These are phyloP conservation scores for Rheum nobile DNA, from an alignment of 148 eudicot species.

Conservation along the genomic window DNA sequence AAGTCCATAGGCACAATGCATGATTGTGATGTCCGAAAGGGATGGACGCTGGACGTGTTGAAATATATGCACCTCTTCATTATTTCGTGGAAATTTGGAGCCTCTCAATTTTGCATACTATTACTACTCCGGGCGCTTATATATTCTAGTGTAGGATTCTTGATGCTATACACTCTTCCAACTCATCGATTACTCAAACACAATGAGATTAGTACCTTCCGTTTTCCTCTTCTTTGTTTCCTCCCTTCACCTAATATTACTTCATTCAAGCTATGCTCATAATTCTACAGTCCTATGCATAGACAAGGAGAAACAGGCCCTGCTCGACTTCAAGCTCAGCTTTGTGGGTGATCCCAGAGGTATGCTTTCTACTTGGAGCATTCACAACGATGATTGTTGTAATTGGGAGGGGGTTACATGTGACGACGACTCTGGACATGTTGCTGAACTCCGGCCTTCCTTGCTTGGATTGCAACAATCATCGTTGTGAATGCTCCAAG, in stretches of 20 bases:
- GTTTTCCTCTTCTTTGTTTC: background rate
- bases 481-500: constrained; percentile 15
- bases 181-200: background rate
- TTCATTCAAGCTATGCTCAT: background rate
- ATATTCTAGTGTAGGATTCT: too few relatives aligned
- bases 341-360: background rate
- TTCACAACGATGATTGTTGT: constrained; percentile 1
- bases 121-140: too few relatives aligned
- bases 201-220: background rate
- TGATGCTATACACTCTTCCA: too few relatives aligned
- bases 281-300: background rate
- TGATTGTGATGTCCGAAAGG: too few relatives aligned
- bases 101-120: too few relatives aligned
- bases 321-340: constrained; percentile 14
- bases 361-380: constrained; percentile 3
- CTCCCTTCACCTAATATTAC: background rate
- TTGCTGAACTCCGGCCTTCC: background rate
- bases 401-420: background rate
- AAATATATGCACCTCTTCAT: too few relatives aligned
- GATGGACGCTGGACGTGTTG: too few relatives aligned
- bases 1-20: too few relatives aligned
- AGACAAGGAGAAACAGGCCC: constrained; percentile 13
- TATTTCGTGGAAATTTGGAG: too few relatives aligned
- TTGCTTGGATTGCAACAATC: constrained; percentile 2
- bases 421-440: background rate